Evolutionary conservation across 306 rosid species (phyloP).

Genomic region (Gastrolobium villosum): DNA sequence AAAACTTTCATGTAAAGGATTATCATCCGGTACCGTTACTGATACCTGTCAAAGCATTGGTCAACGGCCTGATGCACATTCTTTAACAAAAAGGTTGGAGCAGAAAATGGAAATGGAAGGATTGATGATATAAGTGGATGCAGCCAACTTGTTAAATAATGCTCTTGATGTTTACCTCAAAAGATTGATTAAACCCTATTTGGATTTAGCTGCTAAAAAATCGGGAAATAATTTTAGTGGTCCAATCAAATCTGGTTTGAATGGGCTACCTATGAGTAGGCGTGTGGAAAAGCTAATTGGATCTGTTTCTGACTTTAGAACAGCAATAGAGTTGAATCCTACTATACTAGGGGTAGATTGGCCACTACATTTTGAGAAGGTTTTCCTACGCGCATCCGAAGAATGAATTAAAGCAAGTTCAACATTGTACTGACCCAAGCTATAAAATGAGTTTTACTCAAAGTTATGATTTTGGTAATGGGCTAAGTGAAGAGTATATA

Average conservation of each 20-base stretch:
- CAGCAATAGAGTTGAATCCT: slow-evolving; percentile 73
- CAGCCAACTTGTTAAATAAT: slow-evolving; percentile 58
- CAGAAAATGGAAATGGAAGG: slow-evolving; percentile 67
- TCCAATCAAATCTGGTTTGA: slow-evolving; percentile 49
- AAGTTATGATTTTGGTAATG: slow-evolving; percentile 44
- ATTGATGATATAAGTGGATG: slow-evolving; percentile 60
- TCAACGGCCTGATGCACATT: slow-evolving; percentile 64
- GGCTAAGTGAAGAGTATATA: too few species aligned
- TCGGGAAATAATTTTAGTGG: slow-evolving; percentile 38
- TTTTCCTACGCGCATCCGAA: slow-evolving; percentile 54
- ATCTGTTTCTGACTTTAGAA: slow-evolving; percentile 59
- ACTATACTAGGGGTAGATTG: slow-evolving; percentile 70
- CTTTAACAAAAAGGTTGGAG: slow-evolving; percentile 63
- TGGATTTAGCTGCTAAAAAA: slow-evolving; percentile 64
- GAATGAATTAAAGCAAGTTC: slow-evolving; percentile 48
- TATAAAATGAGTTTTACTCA: slow-evolving; percentile 40
- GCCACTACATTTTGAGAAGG: slow-evolving; percentile 65
- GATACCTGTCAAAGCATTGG: slow-evolving; percentile 60
- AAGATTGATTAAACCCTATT: slow-evolving; percentile 75
- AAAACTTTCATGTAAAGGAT: slow-evolving; percentile 37
- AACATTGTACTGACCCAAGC: slow-evolving; percentile 42
- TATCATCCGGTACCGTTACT: slow-evolving; percentile 26
- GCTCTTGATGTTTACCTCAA: slow-evolving; percentile 75
- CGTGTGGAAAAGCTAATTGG: slow-evolving; percentile 52
- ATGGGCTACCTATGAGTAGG: slow-evolving; percentile 42